A percentile compares a stretch with the other conserved stretches of the same genome.
Conservation (phyloP, 768 basidiomycete species). For the Mycena galopus region DNA sequence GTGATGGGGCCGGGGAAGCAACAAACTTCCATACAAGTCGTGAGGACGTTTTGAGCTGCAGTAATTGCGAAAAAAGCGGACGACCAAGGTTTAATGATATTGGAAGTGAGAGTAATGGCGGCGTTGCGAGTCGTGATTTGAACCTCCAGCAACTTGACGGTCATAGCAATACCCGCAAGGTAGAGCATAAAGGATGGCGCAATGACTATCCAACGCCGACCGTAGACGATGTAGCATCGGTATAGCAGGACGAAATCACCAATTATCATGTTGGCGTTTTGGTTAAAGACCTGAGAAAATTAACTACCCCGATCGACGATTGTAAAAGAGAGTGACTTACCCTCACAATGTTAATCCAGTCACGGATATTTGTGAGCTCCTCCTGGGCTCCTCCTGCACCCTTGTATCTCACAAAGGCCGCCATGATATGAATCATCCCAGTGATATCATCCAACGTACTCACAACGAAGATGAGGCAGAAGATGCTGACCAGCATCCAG, state of each 20-base stretch:
- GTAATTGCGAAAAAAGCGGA: neutral
- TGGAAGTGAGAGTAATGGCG: neutral
- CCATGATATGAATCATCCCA: too few species aligned
- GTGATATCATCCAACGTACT: constrained; percentile 43
- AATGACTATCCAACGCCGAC: neutral
- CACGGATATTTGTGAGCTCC: too few species aligned
- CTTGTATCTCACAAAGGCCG: too few species aligned
- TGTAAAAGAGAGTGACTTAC: neutral
- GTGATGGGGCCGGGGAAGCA: neutral
- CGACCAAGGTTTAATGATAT: neutral
- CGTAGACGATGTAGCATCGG: neutral
- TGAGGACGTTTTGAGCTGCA: neutral
- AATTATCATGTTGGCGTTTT: neutral
- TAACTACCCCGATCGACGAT: neutral
- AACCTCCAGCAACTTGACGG: neutral
- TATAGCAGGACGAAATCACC: neutral
- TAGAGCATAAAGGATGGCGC: neutral
- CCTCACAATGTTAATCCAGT: too few species aligned
- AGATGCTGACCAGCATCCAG: too few species aligned
- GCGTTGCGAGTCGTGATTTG: neutral
- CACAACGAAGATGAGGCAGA: too few species aligned
- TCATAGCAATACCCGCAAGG: neutral
- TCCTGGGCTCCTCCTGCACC: too few species aligned
- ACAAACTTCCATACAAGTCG: neutral
- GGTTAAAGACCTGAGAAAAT: neutral